These are phyloP conservation scores for Lentinula raphanica DNA, from an alignment of 768 basidiomycete genomes.

Conservation along the genomic window DNA sequence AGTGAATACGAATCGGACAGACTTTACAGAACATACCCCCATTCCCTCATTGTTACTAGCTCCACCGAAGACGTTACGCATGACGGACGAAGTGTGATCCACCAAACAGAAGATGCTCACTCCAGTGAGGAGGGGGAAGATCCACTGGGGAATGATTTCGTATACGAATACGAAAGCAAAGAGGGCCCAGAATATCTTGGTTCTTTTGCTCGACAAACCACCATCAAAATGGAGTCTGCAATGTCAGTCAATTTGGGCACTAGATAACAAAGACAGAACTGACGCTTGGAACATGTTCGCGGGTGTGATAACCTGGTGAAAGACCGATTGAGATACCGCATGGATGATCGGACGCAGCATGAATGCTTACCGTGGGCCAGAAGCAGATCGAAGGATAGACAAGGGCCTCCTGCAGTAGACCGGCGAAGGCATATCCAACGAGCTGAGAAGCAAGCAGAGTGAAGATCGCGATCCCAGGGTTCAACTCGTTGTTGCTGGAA, in stretches of 20 bases:
- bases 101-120: constrained; percentile 29
- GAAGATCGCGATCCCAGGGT: constrained; percentile 24
- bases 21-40: constrained; percentile 4
- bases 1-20: background rate
- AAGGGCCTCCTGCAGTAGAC: constrained; percentile 19
- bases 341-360: too few relatives aligned
- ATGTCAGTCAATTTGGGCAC: background rate
- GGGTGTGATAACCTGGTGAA: constrained; percentile 11
- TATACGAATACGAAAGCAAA: constrained; percentile 27
- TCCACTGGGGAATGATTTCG: constrained; percentile 36
- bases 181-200: constrained; percentile 31
- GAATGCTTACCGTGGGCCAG: constrained; percentile 13
- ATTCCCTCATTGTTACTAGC: constrained; percentile 32
- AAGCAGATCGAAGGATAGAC: constrained; percentile 19
- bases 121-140: constrained; percentile 25
- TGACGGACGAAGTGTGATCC: constrained; percentile 16
- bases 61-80: constrained; percentile 34
- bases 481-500: constrained; percentile 19
- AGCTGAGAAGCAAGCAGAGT: constrained; percentile 23
- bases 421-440: constrained; percentile 25
- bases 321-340: background rate
- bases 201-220: constrained; percentile 30
- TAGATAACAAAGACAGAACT: background rate
- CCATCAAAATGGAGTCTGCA: constrained; percentile 28
- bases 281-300: constrained; percentile 16